Base-by-base conservation (phyloP, 2,329 filamentous ascomycete genomes). In the Cladosporium sphaerospermum region DNA sequence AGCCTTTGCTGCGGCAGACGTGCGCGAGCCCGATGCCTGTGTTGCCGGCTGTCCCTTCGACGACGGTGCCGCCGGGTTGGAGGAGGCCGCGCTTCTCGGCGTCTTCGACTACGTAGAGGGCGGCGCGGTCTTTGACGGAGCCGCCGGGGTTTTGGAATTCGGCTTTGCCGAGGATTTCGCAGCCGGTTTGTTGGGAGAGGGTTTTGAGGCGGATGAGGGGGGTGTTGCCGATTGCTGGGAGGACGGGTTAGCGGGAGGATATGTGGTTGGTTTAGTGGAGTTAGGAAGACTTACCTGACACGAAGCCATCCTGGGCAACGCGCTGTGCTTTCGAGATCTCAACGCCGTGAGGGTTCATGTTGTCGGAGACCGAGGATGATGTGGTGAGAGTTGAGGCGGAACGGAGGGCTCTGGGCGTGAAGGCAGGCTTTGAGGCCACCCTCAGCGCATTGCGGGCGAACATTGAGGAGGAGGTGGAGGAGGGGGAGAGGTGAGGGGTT, bases 91-190 rank as follows among this genome's bases (percentile, higher is more conserved):
- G 83, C 72, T 93, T 88, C 73, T 99, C 93, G 56, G 93, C 93
- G 75, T 96, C 87, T 66, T 89, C 85, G 62, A 99, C 89, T 4
- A 97, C 88, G 74, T 89, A 99, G 45, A 96, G 82, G 3, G 93
- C 93, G 2, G 93, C 93, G 58, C 93, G 88, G 74, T 99, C 93
- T 75, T 99, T 99, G 69, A 99, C 86, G 52, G 86, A 91, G 55
- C 93, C 93, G 61, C 93, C 93, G 1, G 93, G 93, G 77, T 99
- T 99, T 78, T 95, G 93, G 75, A 99, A 99, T 71, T 99, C 93
- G 64, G 93, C 91, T 73, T 99, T 99, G 66, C 92, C 93, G 39
- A 97, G 84, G 54, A 99, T 78, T 63, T 95, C 88, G 79, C 93
- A 97, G 60, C 91, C 90, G 0, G 93, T 97, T 67, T 95, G 81